Percentiles rank a stretch among this genome's conserved stretches.
Conservation (phyloP, 164 flowering plant species). For the Nymphaea colorata region DNA sequence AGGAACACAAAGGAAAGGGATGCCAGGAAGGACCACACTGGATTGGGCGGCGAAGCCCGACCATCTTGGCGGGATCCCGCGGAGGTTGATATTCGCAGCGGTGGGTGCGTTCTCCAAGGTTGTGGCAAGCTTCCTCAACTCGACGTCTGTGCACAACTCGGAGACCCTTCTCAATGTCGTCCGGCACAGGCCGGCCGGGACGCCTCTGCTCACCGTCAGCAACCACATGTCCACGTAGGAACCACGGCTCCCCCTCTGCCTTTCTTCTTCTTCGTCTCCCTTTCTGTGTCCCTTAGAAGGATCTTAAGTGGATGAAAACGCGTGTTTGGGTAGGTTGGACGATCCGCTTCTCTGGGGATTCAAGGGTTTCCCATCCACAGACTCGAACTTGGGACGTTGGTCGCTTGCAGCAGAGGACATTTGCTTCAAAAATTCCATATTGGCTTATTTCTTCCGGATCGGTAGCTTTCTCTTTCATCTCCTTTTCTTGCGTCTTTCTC, state of each 20-base stretch:
- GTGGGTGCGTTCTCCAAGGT: constrained; percentile 9
- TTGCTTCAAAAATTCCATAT: constrained; percentile 60
- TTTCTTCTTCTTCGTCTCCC: neutral
- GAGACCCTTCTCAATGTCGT: constrained; percentile 7
- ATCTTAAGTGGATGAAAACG: neutral
- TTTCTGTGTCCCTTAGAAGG: neutral
- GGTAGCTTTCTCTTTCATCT: constrained; percentile 29
- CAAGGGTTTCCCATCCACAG: constrained; percentile 56
- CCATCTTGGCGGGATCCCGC: constrained; percentile 8
- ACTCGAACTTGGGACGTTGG: constrained; percentile 68
- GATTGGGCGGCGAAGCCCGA: constrained; percentile 8
- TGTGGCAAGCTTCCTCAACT: constrained; percentile 4
- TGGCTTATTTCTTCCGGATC: constrained; percentile 64
- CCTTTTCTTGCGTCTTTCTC: neutral
- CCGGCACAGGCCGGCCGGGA: constrained; percentile 2
- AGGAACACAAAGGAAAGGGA: neutral
- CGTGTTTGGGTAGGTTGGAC: constrained; percentile 40
- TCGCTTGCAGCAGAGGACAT: constrained; percentile 93
- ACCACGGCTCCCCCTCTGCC: neutral
- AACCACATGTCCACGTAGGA: constrained; percentile 9
- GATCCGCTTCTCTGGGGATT: constrained; percentile 96
- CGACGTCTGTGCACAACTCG: constrained; percentile 6
- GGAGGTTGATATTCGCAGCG: constrained; percentile 1
- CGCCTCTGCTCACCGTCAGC: constrained; percentile 7
- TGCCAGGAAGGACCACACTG: constrained; percentile 1